phyloP scores from a whole-genome alignment of 1,139 yeast species.

The Blastobotrys malaysiensis region DNA sequence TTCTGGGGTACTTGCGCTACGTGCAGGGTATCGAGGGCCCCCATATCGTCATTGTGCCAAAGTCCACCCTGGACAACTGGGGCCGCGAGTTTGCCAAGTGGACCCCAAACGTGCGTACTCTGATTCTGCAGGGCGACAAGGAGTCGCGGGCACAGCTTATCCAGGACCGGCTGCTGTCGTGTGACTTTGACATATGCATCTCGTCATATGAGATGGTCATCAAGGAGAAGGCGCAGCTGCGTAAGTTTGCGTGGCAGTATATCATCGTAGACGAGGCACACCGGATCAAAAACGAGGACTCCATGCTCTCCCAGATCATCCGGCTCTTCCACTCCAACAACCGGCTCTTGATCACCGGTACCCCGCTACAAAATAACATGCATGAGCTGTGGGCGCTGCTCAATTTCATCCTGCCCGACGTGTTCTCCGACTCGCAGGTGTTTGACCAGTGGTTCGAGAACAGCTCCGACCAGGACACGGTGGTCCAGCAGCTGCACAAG shows the following conservation, averaged over 20 bases:
- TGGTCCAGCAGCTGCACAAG: conserved; percentile 83
- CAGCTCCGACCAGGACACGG: conserved; percentile 47
- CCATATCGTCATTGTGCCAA: conserved; percentile 86
- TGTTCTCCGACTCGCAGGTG: conserved; percentile 87
- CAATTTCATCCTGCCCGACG: conserved; percentile 88
- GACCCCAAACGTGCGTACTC: conserved; percentile 93
- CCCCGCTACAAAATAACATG: conserved; percentile 89
- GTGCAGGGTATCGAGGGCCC: conserved; percentile 79
- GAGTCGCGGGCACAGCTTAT: conserved; percentile 63
- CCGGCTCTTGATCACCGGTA: conserved; percentile 85
- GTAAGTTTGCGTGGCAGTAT: conserved; percentile 89
- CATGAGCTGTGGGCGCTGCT: conserved; percentile 95
- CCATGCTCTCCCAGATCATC: conserved; percentile 84
- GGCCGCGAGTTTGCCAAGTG: conserved; percentile 85
- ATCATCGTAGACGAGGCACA: conserved; percentile 96
- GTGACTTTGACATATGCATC: conserved; percentile 85
- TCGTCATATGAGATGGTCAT: conserved; percentile 92
- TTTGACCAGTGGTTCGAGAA: conserved; percentile 86
- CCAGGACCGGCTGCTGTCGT: conserved; percentile 52
- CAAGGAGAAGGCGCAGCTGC: conserved; percentile 75
- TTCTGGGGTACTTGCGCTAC: conserved; percentile 80
- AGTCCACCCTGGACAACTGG: conserved; percentile 95
- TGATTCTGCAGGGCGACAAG: conserved; percentile 82
- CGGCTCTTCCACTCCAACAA: conserved; percentile 81
- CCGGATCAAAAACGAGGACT: conserved; percentile 90